These are phyloP conservation scores for Boletellus ananiceps DNA, from an alignment of 768 basidiomycete species.

Conservation along the genomic window DNA sequence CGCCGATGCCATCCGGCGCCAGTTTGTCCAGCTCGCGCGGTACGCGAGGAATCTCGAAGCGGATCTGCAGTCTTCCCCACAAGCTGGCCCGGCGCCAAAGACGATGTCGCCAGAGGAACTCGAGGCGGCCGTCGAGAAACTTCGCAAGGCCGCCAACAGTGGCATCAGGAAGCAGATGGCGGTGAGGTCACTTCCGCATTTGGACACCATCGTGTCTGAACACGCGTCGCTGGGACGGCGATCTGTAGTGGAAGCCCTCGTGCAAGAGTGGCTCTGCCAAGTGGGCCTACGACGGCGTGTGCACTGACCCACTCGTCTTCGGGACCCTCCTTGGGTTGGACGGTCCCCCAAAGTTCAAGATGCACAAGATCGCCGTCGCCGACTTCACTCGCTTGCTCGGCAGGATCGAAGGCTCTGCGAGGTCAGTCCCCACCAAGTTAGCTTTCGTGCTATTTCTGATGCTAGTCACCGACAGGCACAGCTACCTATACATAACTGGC, in stretches of 20 bases:
- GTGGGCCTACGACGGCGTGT: conserved; percentile 52
- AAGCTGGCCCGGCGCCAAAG: conserved; percentile 16
- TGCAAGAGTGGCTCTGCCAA: conserved; percentile 45
- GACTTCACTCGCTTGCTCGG: conserved; percentile 36
- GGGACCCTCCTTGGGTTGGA: conserved; percentile 39
- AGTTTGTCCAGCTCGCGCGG: conserved; percentile 29
- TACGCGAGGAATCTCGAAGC: conserved; percentile 33
- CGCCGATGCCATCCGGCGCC: conserved; percentile 27
- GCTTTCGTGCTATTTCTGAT: not conserved
- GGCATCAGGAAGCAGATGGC: conserved; percentile 52
- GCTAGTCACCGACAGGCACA: conserved; percentile 32
- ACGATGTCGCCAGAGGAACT: conserved; percentile 38
- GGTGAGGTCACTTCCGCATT: conserved; percentile 14
- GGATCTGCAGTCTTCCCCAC: conserved; percentile 20
- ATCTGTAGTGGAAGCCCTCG: conserved; percentile 45
- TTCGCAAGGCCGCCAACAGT: conserved; percentile 41
- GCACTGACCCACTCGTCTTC: conserved; percentile 44
- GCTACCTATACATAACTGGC: conserved; percentile 35
- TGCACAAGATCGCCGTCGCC: conserved; percentile 39
- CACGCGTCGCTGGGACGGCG: not conserved
- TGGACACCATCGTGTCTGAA: not conserved
- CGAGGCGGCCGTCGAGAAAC: conserved; percentile 40
- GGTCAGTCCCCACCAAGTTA: conserved; percentile 25
- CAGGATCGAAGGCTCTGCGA: conserved; percentile 30
- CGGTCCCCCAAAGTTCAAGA: conserved; percentile 46